phyloP scores from a whole-genome alignment of 805 yeast species.

The Candida ortonii region DNA sequence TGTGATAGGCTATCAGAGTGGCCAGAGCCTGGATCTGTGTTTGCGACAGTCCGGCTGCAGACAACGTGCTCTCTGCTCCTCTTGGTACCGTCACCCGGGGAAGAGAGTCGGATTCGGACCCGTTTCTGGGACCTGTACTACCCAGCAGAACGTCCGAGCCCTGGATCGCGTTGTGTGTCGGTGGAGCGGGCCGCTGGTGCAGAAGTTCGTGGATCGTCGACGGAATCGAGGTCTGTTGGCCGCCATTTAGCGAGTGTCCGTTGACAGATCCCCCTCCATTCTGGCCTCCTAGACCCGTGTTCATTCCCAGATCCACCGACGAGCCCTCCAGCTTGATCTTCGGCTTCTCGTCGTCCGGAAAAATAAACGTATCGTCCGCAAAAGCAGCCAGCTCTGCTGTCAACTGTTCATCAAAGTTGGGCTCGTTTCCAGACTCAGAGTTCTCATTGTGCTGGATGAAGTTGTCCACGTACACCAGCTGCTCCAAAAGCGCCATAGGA shows the following conservation, averaged over 20 bases:
- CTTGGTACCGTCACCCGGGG: conserved; percentile 71
- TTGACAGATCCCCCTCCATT: no score
- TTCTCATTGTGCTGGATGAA: conserved; percentile 55
- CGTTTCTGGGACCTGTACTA: conserved; percentile 22
- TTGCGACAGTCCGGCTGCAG: conserved; percentile 62
- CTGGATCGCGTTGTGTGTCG: conserved; percentile 13
- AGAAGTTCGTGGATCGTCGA: conserved; percentile 32
- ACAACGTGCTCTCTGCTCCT: conserved; percentile 63
- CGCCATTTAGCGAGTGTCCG: no score
- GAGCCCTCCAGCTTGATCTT: conserved; percentile 24
- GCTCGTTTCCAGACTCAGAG: conserved; percentile 29
- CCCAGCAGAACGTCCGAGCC: conserved; percentile 19
- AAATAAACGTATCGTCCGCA: conserved; percentile 76
- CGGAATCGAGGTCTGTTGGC: no score
- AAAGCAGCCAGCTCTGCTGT: conserved; percentile 74
- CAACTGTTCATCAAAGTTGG: conserved; percentile 49
- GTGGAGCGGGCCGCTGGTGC: conserved; percentile 25
- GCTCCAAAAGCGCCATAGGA: conserved; percentile 58
- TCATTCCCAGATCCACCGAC: conserved; percentile 7
- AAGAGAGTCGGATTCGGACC: conserved; percentile 4
- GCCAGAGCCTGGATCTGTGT: conserved; percentile 73
- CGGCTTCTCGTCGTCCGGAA: conserved; percentile 80
- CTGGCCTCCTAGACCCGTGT: no score
- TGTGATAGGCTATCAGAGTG: conserved; percentile 69
- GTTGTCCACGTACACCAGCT: conserved; percentile 75